Conservation (phyloP, 805 yeast genomes). For the Wickerhamiella allomyrinae region DNA sequence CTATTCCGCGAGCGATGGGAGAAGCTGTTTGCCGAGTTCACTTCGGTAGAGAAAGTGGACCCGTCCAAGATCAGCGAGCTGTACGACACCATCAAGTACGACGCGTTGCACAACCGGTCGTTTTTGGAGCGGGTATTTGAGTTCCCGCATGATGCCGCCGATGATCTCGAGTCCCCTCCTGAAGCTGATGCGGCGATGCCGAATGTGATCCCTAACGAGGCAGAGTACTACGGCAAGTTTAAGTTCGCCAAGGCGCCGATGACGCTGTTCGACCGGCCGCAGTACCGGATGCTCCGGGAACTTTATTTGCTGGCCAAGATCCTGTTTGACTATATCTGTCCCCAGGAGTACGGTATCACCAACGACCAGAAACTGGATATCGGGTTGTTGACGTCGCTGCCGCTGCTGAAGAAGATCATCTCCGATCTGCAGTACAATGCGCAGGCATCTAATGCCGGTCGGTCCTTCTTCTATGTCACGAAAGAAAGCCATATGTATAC, state of each 20-base stretch:
- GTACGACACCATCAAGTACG: constrained; percentile 97
- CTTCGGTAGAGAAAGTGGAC: constrained; percentile 86
- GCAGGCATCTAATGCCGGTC: constrained; percentile 64
- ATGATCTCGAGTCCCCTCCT: constrained; percentile 27
- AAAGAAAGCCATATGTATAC: constrained; percentile 97
- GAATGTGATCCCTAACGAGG: constrained; percentile 19
- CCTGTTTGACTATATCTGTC: constrained; percentile 91
- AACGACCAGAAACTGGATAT: constrained; percentile 91
- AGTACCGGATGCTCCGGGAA: constrained; percentile 70
- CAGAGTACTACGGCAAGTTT: constrained; percentile 21
- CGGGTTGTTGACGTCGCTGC: constrained; percentile 86
- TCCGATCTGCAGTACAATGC: constrained; percentile 69
- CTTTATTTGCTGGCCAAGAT: constrained; percentile 83
- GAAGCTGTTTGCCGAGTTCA: constrained; percentile 82
- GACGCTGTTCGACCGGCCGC: constrained; percentile 60
- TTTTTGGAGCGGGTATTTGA: constrained; percentile 73
- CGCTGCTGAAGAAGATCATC: constrained; percentile 77
- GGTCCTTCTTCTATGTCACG: constrained; percentile 84
- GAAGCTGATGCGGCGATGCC: constrained; percentile 27
- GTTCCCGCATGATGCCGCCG: constrained; percentile 12
- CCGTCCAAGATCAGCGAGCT: constrained; percentile 94
- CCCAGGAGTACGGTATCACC: constrained; percentile 96
- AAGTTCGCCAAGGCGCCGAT: constrained; percentile 22
- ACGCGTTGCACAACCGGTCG: constrained; percentile 87
- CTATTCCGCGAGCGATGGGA: constrained; percentile 95